A percentile compares a stretch with the other conserved stretches of the same genome.
These are phyloP conservation scores for Nakazawaea anatomiae DNA, from an alignment of 805 yeast genomes.

Conservation along the genomic window DNA sequence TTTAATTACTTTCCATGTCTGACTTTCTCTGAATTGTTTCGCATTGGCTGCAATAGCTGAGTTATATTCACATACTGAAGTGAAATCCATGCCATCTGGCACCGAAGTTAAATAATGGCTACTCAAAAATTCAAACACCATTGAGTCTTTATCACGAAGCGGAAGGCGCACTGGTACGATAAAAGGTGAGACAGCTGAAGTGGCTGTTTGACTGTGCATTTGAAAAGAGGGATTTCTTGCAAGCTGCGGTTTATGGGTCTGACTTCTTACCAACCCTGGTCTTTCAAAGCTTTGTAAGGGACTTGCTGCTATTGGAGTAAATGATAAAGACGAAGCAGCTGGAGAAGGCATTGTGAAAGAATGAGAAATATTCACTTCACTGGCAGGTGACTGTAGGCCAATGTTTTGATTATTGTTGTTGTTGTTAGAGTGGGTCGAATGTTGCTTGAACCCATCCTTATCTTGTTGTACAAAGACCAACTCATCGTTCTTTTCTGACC, in stretches of 20 bases:
- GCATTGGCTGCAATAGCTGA: slow-evolving; percentile 50
- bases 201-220: not conserved
- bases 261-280: slow-evolving; percentile 11
- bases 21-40: slow-evolving; percentile 47
- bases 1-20: slow-evolving; percentile 56
- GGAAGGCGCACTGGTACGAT: slow-evolving; percentile 38
- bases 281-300: not conserved
- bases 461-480: slow-evolving; percentile 49
- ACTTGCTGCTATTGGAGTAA: slow-evolving; percentile 5
- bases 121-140: slow-evolving; percentile 42
- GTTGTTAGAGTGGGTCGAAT: slow-evolving; percentile 16
- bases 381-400: slow-evolving; percentile 14
- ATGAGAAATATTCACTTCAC: slow-evolving; percentile 11
- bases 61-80: slow-evolving; percentile 53
- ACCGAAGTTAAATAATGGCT: slow-evolving; percentile 40
- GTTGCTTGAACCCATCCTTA: slow-evolving; percentile 32
- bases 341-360: slow-evolving; percentile 4
- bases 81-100: slow-evolving; percentile 42
- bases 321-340: slow-evolving; percentile 11
- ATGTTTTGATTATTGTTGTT: not conserved
- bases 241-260: slow-evolving; percentile 14
- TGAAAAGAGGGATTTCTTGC: slow-evolving; percentile 16
- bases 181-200: slow-evolving; percentile 19
- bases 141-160: slow-evolving; percentile 34
- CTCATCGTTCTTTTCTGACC: slow-evolving; percentile 49